These are phyloP conservation scores for Amesomyces nigricolor DNA, from an alignment of 2,329 filamentous ascomycete species.

Conservation along the genomic window DNA sequence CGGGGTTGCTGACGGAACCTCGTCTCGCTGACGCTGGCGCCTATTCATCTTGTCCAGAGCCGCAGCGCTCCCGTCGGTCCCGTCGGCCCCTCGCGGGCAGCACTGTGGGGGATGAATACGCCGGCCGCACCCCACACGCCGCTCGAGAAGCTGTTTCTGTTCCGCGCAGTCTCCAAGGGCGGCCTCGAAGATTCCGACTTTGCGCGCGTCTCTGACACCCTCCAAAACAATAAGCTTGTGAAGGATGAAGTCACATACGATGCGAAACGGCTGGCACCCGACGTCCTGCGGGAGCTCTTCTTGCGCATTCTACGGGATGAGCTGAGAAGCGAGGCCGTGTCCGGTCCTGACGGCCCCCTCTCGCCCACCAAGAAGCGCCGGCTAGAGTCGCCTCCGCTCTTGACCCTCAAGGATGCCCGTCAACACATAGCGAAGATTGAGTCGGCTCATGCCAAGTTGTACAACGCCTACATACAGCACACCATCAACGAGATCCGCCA, in stretches of 20 bases:
- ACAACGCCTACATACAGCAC: slow-evolving; percentile 65
- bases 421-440: slow-evolving; percentile 65
- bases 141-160: slow-evolving; percentile 34
- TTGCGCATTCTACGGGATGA: slow-evolving; percentile 71
- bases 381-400: slow-evolving; percentile 57
- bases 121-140: slow-evolving; percentile 30
- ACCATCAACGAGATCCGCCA: slow-evolving; percentile 65
- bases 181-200: slow-evolving; percentile 31
- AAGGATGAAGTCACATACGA: slow-evolving; percentile 67
- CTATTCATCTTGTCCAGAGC: slow-evolving; percentile 32
- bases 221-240: slow-evolving; percentile 69
- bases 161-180: slow-evolving; percentile 30
- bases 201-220: slow-evolving; percentile 45
- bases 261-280: slow-evolving; percentile 65
- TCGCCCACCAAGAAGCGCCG: slow-evolving; percentile 69
- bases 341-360: slow-evolving; percentile 40
- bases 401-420: slow-evolving; percentile 60
- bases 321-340: slow-evolving; percentile 46
- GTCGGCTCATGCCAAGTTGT: slow-evolving; percentile 65
- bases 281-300: slow-evolving; percentile 75
- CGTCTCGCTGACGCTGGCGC: slow-evolving; percentile 32
- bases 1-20: background rate
- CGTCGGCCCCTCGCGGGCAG: slow-evolving; percentile 28
- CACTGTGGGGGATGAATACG: slow-evolving; percentile 34
- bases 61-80: slow-evolving; percentile 32